Conservation (phyloP, 371 early-diverging fungal genomes). For the Haplosporangium sp. region DNA sequence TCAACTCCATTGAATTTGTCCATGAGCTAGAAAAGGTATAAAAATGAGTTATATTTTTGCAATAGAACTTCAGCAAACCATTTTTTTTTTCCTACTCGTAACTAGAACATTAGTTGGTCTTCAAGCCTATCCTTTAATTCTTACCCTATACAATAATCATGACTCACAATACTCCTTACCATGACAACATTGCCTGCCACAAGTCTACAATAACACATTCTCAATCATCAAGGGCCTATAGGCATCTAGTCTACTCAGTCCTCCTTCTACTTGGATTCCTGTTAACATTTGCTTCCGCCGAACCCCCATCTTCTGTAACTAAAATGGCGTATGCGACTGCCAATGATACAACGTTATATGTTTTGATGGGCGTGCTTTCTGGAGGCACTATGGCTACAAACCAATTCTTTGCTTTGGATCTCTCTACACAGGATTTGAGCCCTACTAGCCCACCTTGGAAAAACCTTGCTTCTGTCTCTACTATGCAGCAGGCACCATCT, state of each 20-base stretch:
- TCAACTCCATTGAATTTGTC: too few species aligned
- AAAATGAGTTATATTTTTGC: too few species aligned
- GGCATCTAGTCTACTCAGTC: background rate
- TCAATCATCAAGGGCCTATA: background rate
- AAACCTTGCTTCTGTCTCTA: background rate
- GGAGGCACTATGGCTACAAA: background rate
- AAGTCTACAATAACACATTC: background rate
- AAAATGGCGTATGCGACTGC: slow-evolving; percentile 1
- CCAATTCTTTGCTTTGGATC: background rate
- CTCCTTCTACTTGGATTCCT: background rate
- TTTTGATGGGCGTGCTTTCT: background rate
- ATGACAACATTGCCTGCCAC: background rate
- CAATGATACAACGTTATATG: background rate
- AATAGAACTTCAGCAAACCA: too few species aligned
- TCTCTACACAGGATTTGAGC: background rate
- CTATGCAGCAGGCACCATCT: background rate
- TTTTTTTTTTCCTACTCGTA: too few species aligned
- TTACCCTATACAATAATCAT: background rate
- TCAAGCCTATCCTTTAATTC: too few species aligned
- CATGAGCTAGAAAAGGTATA: too few species aligned
- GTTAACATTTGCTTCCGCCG: background rate
- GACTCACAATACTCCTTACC: background rate
- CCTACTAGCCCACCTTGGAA: slow-evolving; percentile 1
- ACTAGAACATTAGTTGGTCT: too few species aligned
- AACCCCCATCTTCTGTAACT: background rate